Evolutionary conservation across 108 stramenopile species (phyloP), one percentile per base, ranked within the genome.

Genomic region (Hondaea fermentalgiana): DNA sequence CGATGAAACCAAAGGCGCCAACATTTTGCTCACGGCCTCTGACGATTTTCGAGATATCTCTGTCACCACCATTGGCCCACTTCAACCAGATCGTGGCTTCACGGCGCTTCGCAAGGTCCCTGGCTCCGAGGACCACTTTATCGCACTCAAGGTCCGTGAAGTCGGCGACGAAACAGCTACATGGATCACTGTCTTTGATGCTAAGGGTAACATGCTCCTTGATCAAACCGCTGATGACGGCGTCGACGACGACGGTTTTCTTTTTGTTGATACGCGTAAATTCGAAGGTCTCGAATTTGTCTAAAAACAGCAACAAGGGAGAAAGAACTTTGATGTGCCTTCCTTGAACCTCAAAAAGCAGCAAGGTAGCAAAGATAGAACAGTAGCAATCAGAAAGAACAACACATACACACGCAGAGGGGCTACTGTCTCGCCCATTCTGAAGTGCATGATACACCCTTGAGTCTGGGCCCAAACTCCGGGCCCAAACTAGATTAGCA

Each of bases 251-350:
- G 42, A 89, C 19, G 89, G 89, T 0, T 89, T 44, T 5, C n/a
- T 55, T 4, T 57, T 87, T 12, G 29, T 89, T 21, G 83, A 49
- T 25, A 29, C 43, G 57, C 5, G 59, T 49, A 89, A 89, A 57
- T 89, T 88, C 23, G 89, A 89, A 10, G 89, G 89, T 6, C 45
- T 89, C 44, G 89, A 87, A 35, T 89, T 89, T 57, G 28, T 89
- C 49, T 83, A 69, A 17, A 0, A 35, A 35, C 35, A 35, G 35
- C 35, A 35, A 35, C 35, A 35, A 35, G 35, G 35, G 35, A 35
- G 35, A 35, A 35, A 35, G 35, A 35, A 35, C 0, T 0, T 35
- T 35, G 35, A 35, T 35, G 35, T 35, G 35, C 35, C 35, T 35
- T 35, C 2, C 0, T 35, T 35, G 35, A 35, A 35, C 35, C 35